Base-by-base conservation (phyloP, 805 yeast species). In the Candida ficus region DNA sequence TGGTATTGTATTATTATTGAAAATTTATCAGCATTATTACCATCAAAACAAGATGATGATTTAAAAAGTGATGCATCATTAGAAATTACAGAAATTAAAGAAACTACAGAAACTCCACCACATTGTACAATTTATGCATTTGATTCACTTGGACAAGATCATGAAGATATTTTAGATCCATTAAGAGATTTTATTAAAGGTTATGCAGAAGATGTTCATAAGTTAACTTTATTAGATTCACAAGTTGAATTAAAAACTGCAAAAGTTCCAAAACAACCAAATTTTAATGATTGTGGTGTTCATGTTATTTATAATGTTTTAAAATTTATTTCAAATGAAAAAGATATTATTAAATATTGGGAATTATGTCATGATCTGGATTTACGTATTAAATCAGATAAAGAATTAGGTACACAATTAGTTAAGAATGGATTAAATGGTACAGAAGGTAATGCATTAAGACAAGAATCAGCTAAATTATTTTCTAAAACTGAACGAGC, bases 271-370 rank as follows among this genome's bases (percentile, higher is more conserved):
- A 78, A 72, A 43, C 99, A 93, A 56, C 78, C 80, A 23, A 93
- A 93, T 58, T 79, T 81, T 63, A 86, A 89, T 56, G 99, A 93
- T 58, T 93, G 99, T 65, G 99, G 99, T 2, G 77, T 93, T 17
- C 96, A 86, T 62, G 85, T 91, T 2, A 81, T 93, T 13, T 81
- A 81, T 50, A 89, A 84, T 51, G 71, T 81, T 11, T 66, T 68
- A 42, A 76, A 72, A 46, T 80, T 86, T 61, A 66, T 82, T 34
- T 63, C 64, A 19, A 61, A 74, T 29, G 75, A 78, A 0, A 50
- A 50, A 0, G 65, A 57, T 19, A 80, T 86, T 38, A 63, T 74
- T 33, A 56, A 56, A 31, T 47, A 74, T 10, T 78, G 85, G 85
- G 57, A 62, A 7, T 16, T 8, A 26, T 17, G 14, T 21, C 9